Evolutionary conservation across 2,329 filamentous ascomycete genomes (phyloP), one percentile per base, ranked within the genome.

Genomic region (Dactylellina drechsleri): DNA sequence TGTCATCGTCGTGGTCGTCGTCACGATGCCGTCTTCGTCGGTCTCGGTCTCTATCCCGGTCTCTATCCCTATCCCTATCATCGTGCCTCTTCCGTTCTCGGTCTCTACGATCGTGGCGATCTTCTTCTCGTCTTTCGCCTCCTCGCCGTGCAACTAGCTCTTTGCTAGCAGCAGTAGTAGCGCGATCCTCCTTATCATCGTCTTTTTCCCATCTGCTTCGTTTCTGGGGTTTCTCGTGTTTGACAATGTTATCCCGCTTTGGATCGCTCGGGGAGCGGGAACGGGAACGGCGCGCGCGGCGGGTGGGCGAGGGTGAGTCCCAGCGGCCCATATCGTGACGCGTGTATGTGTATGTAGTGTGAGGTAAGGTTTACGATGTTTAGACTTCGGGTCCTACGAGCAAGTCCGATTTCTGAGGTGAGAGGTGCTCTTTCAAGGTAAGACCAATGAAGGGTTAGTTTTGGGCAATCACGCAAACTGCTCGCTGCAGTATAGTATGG

Each of bases 11-110:
- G 31, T 10, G 31, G 73, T 60, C 79, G 78, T 57, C 80, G 79
- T 57, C 77, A 77, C 66, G 79, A 76, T 50, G 77, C 77, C 52
- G 83, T 80, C 71, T 83, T 80, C 72, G 71, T 43, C 79, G 77
- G 16, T 81, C 79, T n/a, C 77, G 58, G 23, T 80, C 80, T 41
- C 78, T 67, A 26, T 80, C 79, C 45, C 79, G 59, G 16, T 78
- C 74, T 59, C 77, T 60, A 16, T 77, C 26, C 49, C 77, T 52
- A 28, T 74, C 71, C 59, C 70, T 10, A 28, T 78, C 76, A 23
- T 78, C 77, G 47, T 82, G 80, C 10, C 31, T 36, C 10, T 10
- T 36, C 31, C 31, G 31, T 67, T 64, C n/a, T 65, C 78, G 56
- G 66, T 20, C 40, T 23, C 23, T 23, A 23, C 23, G 23, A 4